Evolutionary conservation across 1,284 basidiomycete genomes (phyloP).

Genomic region (Entoloma clypeatum): DNA sequence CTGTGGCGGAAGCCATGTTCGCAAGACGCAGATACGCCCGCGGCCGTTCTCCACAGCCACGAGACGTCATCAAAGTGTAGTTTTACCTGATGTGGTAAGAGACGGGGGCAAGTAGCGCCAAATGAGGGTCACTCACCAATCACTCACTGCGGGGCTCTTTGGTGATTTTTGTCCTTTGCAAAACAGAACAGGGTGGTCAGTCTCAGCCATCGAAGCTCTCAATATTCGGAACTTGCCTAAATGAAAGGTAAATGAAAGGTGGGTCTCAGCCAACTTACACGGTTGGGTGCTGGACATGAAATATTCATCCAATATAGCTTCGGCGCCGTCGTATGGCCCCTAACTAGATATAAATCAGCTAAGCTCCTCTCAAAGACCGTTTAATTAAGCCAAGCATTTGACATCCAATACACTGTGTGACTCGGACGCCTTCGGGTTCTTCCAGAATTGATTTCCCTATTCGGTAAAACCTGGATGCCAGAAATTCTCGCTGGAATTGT

Average conservation of each 20-base stretch:
- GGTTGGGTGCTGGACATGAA: constrained; percentile 53
- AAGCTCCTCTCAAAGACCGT: constrained; percentile 11
- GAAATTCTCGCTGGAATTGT: constrained; percentile 55
- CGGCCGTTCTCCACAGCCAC: constrained; percentile 78
- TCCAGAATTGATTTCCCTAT: constrained; percentile 70
- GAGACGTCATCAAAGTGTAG: constrained; percentile 66
- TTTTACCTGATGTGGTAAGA: constrained; percentile 26
- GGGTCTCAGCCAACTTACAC: constrained; percentile 43
- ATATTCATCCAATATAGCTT: constrained; percentile 72
- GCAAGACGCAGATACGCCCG: constrained; percentile 57
- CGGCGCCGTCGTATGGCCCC: constrained; percentile 70
- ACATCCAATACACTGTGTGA: constrained; percentile 48
- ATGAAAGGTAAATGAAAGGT: constrained; percentile 17
- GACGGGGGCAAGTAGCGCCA: constrained; percentile 20
- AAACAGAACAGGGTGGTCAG: constrained; percentile 73
- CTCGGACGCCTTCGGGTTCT: constrained; percentile 38
- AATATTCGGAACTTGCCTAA: constrained; percentile 66
- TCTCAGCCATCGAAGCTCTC: constrained; percentile 80
- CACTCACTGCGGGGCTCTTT: constrained; percentile 51
- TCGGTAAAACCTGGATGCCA: constrained; percentile 67
- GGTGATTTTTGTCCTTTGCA: constrained; percentile 66
- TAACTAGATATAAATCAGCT: constrained; percentile 22
- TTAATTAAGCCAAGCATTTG: constrained; percentile 56
- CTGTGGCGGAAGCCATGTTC: constrained; percentile 65
- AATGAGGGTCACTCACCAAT: constrained; percentile 43